Evolutionary conservation across 108 stramenopile species (phyloP), one percentile per base, ranked within the genome.

Genomic region (Seminavis robusta): DNA sequence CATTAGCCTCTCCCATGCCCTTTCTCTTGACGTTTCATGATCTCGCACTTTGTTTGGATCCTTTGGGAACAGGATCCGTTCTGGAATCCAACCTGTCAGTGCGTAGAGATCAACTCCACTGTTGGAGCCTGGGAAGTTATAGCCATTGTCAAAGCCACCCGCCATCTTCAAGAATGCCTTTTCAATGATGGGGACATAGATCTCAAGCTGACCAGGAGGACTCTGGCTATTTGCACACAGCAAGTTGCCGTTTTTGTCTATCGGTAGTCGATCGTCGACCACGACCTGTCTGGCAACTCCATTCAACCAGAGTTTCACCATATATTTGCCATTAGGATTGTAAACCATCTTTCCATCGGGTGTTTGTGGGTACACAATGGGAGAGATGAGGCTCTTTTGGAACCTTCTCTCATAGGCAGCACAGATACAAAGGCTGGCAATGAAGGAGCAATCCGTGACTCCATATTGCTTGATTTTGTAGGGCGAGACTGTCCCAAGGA

Each of bases 1-100:
- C 21, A 65, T 61, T 0, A 95, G 63, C 30, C 92, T 68, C 27
- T 86, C 80, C 94, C 94, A 97, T 2, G 75, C 86, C 24, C 89
- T 54, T 45, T 95, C 90, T 4, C 74, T 64, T 30, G 69, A 62
- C 32, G 80, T 86, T 50, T 86, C 84, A 59, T 81, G 82, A 37
- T 84, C 81, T 52, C 65, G 59, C 0, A 81, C 62, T 43, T 72
- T 56, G 15, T 52, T 40, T 8, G 61, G 31, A 31, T 84, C 60
- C 36, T 75, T 66, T 1, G 85, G 78, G 48, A 88, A 84, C 55
- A 76, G 84, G 19, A 95, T 76, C 31, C 84, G 73, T 57, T 97
- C 96, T 0, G 96, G 96, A 28, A 97, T 85, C 94, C 94, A 97
- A 24, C 96, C 96, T 1, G 94, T 95, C 36, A 97, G 67, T 16